phyloP scores from a whole-genome alignment of 176 grass and related monocot species.

The Oryza rufipogon region DNA sequence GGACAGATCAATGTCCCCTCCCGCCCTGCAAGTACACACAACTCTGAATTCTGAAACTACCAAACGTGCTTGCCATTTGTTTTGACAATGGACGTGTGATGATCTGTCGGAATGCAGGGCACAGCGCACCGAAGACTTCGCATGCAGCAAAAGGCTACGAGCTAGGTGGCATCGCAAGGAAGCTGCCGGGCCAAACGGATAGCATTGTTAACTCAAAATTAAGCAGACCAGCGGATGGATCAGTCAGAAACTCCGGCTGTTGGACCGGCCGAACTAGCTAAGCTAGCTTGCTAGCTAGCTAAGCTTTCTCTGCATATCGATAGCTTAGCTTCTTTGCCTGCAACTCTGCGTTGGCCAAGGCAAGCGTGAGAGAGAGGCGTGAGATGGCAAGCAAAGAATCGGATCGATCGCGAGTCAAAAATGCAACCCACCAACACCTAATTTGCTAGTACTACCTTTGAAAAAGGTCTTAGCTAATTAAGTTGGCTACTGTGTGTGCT shows the following conservation, averaged over 20 bases:
- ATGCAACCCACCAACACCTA: slow-evolving; percentile 10
- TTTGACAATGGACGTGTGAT: neutral
- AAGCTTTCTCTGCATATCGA: neutral
- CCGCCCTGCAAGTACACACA: neutral
- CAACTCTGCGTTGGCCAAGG: neutral
- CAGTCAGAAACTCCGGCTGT: slow-evolving; percentile 39
- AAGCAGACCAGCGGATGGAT: neutral
- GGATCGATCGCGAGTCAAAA: slow-evolving; percentile 8
- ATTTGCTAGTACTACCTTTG: slow-evolving; percentile 3
- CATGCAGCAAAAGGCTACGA: neutral
- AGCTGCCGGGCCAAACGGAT: slow-evolving; percentile 23
- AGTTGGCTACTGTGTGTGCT: too few species aligned
- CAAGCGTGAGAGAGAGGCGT: neutral
- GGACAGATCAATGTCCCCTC: neutral
- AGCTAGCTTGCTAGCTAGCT: neutral
- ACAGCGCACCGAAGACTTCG: neutral
- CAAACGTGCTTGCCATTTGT: neutral
- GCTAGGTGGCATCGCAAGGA: slow-evolving; percentile 21
- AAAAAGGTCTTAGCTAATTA: neutral
- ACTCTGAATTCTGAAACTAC: neutral
- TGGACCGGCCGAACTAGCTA: slow-evolving; percentile 24
- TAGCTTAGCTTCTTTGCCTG: neutral
- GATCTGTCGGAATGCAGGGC: slow-evolving; percentile 48
- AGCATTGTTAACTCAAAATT: slow-evolving; percentile 32
- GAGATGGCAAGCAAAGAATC: slow-evolving; percentile 25